Percentiles rank a stretch among this genome's conserved stretches.
Conservation (phyloP, 768 basidiomycete genomes). For the Suillus brevipes region DNA sequence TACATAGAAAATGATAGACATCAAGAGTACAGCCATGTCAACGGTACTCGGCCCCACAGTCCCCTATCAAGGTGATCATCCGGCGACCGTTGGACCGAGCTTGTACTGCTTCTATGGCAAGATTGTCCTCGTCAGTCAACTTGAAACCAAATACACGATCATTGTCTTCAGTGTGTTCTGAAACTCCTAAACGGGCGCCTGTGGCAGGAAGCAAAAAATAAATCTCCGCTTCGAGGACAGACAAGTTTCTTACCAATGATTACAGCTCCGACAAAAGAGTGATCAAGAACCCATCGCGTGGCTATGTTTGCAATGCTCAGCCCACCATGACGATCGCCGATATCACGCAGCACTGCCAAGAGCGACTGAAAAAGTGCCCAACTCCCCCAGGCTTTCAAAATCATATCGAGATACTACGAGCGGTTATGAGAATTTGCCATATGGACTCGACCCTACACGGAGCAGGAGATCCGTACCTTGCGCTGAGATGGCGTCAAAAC, state of each 20-base stretch:
- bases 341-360: conserved; percentile 53
- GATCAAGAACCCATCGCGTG: conserved; percentile 82
- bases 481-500: conserved; percentile 78
- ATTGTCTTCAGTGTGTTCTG: conserved; percentile 75
- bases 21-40: conserved; percentile 25
- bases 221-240: conserved; percentile 10
- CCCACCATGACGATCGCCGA: conserved; percentile 67
- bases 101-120: conserved; percentile 64
- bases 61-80: conserved; percentile 70
- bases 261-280: conserved; percentile 74
- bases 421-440: conserved; percentile 6
- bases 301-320: conserved; percentile 77
- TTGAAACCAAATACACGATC: conserved; percentile 57
- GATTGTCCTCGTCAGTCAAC: conserved; percentile 56
- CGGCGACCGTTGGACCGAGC: conserved; percentile 57
- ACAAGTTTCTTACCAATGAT: conserved; percentile 56
- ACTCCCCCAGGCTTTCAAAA: conserved; percentile 73
- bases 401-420: conserved; percentile 80
- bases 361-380: conserved; percentile 77
- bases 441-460: neutral
- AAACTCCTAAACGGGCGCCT: conserved; percentile 76
- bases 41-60: conserved; percentile 86
- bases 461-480: conserved; percentile 51
- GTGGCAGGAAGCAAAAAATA: conserved; percentile 7
- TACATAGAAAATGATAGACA: conserved; percentile 3